Evolutionary conservation across 768 basidiomycete species (phyloP), one percentile per base, ranked within the genome.

Genomic region (Pleurotus djamor): DNA sequence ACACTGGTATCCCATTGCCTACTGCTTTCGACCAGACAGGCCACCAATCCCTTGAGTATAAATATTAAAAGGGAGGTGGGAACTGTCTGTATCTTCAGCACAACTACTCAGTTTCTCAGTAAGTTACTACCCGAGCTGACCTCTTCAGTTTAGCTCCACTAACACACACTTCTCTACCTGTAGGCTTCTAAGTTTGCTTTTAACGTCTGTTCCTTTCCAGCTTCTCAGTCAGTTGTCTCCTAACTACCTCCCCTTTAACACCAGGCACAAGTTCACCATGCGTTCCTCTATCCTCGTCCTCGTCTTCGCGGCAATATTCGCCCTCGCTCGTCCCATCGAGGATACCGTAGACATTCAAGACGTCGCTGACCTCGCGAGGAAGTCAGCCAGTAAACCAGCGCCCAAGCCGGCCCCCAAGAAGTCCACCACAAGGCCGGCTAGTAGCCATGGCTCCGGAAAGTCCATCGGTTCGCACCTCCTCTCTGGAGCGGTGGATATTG

Each of bases 31-130:
- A 28, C 21, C 21, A 28, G 21, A 28, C 21, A 28, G 21, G 21
- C 21, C 21, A 28, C 21, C 21, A 28, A 28, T 28, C 1, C 1
- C 3, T 28, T 41, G 38, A n/a, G n/a, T 35, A 13, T 54, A 54
- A n/a, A n/a, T n/a, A n/a, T n/a, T n/a, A n/a, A 14, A 54, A 37
- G 16, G 52, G 52, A 32, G 63, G 38, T 67, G 38, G 28, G 4
- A 10, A 41, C 10, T n/a, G n/a, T 4, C 21, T 28, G 38, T 41
- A 41, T 10, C 38, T 41, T 41, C 38, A 41, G 38, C 38, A 41
- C 38, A 41, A 41, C 38, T 41, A 10, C n/a, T 41, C 38, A 41
- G 38, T 4, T n/a, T 4, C 38, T 41, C 38, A 41, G 38, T 41
- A n/a, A 41, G 38, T 1, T 9, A 10, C 38, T 41, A 9, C 38